A percentile compares a stretch with the other conserved stretches of the same genome.
phyloP scores from a whole-genome alignment of 2,329 filamentous ascomycete species.

The Aspergillus fijiensis region DNA sequence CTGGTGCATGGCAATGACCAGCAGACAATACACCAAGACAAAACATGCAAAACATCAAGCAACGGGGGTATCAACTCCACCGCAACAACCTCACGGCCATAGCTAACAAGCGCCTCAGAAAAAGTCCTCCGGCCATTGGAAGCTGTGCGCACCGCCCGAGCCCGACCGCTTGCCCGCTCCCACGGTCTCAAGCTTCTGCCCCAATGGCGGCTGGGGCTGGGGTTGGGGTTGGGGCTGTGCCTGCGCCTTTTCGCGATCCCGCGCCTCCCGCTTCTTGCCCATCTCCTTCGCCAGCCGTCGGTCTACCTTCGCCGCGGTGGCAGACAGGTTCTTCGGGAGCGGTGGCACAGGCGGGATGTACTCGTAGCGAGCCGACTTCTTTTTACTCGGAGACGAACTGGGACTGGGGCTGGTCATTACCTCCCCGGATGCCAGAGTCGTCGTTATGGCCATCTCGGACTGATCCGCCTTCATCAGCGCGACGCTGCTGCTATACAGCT shows the following conservation, averaged over 20 bases:
- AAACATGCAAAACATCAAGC: neutral
- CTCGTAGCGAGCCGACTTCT: conserved; percentile 22
- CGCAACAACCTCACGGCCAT: neutral
- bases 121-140: conserved; percentile 46
- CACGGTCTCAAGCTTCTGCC: neutral
- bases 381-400: conserved; percentile 18
- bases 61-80: neutral
- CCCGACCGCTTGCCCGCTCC: neutral
- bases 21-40: neutral
- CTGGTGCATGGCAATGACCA: neutral
- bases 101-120: conserved; percentile 31
- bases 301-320: conserved; percentile 30
- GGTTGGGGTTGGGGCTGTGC: conserved; percentile 2
- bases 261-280: conserved; percentile 19
- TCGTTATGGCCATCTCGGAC: conserved; percentile 1
- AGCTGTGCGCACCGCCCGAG: conserved; percentile 24
- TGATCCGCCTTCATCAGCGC: neutral
- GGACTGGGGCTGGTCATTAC: conserved; percentile 11
- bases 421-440: neutral
- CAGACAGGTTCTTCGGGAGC: conserved; percentile 35
- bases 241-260: conserved; percentile 7
- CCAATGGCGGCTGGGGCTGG: conserved; percentile 4
- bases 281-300: conserved; percentile 23
- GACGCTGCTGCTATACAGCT: neutral
- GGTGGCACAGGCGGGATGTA: conserved; percentile 44